Evolutionary conservation across 2,329 filamentous ascomycete genomes (phyloP).

Genomic region (Alternaria longipes): DNA sequence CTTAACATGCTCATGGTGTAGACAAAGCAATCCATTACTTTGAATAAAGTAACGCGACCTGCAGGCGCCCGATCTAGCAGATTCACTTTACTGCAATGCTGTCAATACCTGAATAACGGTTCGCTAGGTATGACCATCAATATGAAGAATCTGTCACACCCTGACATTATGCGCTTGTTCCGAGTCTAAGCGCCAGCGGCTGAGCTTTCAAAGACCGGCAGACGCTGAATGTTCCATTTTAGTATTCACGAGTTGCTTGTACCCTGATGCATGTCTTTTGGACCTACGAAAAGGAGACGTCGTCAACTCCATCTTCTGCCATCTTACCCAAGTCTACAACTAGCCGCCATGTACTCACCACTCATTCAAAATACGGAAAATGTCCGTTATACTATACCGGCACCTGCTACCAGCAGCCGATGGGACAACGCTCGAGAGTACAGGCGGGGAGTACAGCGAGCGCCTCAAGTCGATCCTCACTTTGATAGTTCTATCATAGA

Average conservation of each 20-base stretch:
- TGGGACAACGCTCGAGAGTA: constrained; percentile 6
- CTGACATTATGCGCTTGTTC: not conserved
- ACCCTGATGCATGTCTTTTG: not conserved
- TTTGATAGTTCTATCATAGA: constrained; percentile 4
- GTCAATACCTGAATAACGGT: not conserved
- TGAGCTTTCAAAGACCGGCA: not conserved
- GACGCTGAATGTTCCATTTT: not conserved
- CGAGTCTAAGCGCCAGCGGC: not conserved
- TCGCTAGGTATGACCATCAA: not conserved
- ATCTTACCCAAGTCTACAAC: not conserved
- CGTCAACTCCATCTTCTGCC: not conserved
- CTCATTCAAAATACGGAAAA: not conserved
- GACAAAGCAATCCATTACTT: not conserved
- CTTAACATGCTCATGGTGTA: not conserved
- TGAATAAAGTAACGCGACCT: not conserved
- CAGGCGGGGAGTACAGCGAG: not conserved
- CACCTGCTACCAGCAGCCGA: not conserved
- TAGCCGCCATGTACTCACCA: not conserved
- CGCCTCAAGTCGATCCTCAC: constrained; percentile 1
- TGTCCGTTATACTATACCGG: not conserved
- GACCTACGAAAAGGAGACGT: not conserved
- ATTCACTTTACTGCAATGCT: not conserved
- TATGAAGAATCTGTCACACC: not conserved
- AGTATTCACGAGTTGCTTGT: not conserved
- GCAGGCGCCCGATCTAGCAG: not conserved